Conservation (phyloP, 2,329 filamentous ascomycete genomes). For the Xylariaceae sp. region DNA sequence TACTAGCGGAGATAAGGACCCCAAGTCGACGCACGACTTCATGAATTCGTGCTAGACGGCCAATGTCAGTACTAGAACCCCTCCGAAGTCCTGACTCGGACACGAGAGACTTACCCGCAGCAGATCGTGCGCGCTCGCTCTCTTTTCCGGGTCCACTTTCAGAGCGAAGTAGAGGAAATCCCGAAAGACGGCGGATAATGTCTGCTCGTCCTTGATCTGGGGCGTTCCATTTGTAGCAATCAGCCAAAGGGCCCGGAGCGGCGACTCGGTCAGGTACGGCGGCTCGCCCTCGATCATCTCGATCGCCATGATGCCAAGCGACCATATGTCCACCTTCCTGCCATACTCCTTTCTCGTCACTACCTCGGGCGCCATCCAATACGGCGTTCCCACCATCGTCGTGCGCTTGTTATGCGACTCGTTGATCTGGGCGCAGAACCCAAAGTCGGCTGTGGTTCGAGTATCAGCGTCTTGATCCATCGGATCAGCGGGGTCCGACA, state of each 20-base stretch:
- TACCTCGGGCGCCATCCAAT: conserved; percentile 99
- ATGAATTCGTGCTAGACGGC: conserved; percentile 75
- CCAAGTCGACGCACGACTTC: conserved; percentile 64
- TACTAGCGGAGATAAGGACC: conserved; percentile 78
- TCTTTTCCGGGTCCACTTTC: conserved; percentile 94
- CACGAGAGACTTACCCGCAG: conserved; percentile 62
- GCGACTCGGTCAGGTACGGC: conserved; percentile 91
- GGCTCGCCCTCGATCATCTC: conserved; percentile 99
- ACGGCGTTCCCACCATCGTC: conserved; percentile 97
- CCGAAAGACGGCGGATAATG: conserved; percentile 71
- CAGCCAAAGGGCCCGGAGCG: conserved; percentile 83
- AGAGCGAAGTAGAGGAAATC: conserved; percentile 91
- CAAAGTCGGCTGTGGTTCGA: conserved; percentile 70
- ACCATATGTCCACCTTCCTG: conserved; percentile 98
- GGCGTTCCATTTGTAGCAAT: conserved; percentile 97
- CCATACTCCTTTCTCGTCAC: conserved; percentile 97
- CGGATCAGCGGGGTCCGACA: conserved; percentile 11
- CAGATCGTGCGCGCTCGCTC: conserved; percentile 89
- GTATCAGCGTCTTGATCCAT: conserved; percentile 6
- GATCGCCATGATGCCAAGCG: conserved; percentile 96
- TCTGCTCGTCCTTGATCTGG: conserved; percentile 85
- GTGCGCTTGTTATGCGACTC: conserved; percentile 95
- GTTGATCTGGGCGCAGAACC: conserved; percentile 97
- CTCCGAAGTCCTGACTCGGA: not conserved
- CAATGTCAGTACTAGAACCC: conserved; percentile 14